These are phyloP conservation scores for Beauveria pseudobassiana DNA, from an alignment of 2,329 filamentous ascomycete genomes.

Conservation along the genomic window DNA sequence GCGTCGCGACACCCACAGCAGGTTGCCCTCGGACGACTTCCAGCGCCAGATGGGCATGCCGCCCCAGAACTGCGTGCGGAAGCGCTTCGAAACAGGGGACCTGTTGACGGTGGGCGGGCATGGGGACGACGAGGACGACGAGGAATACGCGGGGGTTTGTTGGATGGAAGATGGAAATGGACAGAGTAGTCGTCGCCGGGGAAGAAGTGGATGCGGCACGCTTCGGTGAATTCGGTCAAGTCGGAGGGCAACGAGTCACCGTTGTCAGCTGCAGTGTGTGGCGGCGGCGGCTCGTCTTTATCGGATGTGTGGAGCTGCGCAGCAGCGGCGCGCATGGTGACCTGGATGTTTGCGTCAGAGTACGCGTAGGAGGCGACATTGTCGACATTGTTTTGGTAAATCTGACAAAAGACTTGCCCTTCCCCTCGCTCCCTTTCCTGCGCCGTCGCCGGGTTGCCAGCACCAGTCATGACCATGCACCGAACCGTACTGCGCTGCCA, in stretches of 20 bases:
- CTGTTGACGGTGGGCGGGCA: neutral
- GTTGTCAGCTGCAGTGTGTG: neutral
- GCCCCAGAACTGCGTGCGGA: constrained; percentile 8
- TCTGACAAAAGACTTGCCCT: constrained; percentile 5
- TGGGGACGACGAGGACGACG: neutral
- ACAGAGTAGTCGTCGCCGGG: constrained; percentile 4
- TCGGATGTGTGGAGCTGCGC: neutral
- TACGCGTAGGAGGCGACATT: neutral
- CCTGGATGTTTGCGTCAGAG: constrained; percentile 1
- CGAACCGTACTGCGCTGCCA: neutral
- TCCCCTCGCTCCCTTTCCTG: neutral
- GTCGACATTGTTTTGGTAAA: neutral
- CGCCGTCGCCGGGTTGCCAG: neutral
- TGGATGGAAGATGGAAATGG: neutral
- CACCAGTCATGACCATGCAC: constrained; percentile 2
- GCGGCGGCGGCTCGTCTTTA: neutral
- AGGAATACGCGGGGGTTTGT: neutral
- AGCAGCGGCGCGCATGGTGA: constrained; percentile 6
- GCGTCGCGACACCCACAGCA: constrained; percentile 9
- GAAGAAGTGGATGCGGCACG: constrained; percentile 10
- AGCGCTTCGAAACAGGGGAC: constrained; percentile 1
- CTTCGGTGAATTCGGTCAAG: constrained; percentile 7
- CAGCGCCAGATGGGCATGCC: constrained; percentile 10
- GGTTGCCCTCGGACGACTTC: constrained; percentile 9
- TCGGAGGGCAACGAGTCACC: neutral